Conservation (phyloP, 2,329 filamentous ascomycete species). For the Fusarium longipes region DNA sequence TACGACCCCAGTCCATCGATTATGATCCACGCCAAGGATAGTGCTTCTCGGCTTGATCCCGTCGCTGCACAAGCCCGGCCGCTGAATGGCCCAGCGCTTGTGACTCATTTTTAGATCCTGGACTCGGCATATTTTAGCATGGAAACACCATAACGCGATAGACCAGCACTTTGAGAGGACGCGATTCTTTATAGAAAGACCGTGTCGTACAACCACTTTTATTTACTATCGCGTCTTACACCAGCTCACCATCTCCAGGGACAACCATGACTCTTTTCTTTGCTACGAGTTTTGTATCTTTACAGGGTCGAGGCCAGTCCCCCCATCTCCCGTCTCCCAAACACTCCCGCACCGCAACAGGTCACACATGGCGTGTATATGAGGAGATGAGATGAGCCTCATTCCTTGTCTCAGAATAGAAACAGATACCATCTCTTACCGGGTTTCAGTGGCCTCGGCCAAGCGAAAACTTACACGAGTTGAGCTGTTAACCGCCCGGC, state of each 20-base stretch:
- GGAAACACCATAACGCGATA: conserved; percentile 23
- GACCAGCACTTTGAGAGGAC: neutral
- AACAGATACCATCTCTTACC: conserved; percentile 27
- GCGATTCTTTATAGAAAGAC: conserved; percentile 11
- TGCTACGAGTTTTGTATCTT: conserved; percentile 6
- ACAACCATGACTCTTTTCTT: conserved; percentile 20
- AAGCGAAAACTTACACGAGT: neutral
- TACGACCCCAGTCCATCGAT: conserved; percentile 12
- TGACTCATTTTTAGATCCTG: conserved; percentile 51
- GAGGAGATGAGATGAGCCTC: conserved; percentile 10
- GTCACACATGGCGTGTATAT: conserved; percentile 8
- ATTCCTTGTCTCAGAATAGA: conserved; percentile 36
- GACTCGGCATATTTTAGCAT: conserved; percentile 25
- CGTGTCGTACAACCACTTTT: conserved; percentile 21
- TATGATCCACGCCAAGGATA: conserved; percentile 37
- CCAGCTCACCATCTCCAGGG: conserved; percentile 20
- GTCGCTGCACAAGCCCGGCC: conserved; percentile 48
- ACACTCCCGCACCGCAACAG: conserved; percentile 16
- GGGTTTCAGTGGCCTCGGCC: conserved; percentile 38
- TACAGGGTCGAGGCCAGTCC: conserved; percentile 37
- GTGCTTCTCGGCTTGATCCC: conserved; percentile 44
- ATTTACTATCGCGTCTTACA: conserved; percentile 33
- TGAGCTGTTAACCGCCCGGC: conserved; percentile 35
- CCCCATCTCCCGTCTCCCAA: conserved; percentile 4
- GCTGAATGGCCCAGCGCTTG: conserved; percentile 49